phyloP scores from a whole-genome alignment of 495 filamentous ascomycete species.

The Cercophora samala region DNA sequence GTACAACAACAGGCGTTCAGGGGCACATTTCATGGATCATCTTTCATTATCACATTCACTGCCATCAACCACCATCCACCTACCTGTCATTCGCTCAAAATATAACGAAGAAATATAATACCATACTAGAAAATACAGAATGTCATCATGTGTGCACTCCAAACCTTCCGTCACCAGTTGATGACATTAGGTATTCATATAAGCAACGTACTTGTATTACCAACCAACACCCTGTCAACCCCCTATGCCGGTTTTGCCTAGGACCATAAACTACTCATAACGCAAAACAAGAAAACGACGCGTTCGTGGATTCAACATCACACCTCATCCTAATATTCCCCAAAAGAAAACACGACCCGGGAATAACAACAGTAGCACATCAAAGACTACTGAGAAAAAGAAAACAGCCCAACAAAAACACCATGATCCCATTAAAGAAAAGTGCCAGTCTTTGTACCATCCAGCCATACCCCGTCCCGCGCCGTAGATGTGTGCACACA shows the following conservation, averaged over 20 bases:
- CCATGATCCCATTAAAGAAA: background rate
- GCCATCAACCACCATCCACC: background rate
- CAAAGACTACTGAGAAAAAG: background rate
- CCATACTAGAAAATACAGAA: background rate
- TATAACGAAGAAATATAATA: background rate
- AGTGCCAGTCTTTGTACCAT: background rate
- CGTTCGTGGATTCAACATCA: background rate
- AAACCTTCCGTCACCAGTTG: background rate
- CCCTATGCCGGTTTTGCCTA: background rate
- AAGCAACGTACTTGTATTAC: background rate
- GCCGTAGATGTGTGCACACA: background rate
- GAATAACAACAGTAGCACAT: background rate
- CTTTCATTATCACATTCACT: background rate
- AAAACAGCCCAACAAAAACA: background rate
- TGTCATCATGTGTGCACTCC: background rate
- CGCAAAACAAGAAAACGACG: background rate
- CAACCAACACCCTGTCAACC: background rate
- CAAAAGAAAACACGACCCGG: background rate
- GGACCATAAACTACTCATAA: background rate
- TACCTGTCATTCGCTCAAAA: background rate
- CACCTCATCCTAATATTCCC: background rate
- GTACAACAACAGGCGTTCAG: background rate
- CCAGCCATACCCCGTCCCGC: background rate
- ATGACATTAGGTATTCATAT: background rate
- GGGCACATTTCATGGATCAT: background rate